A percentile compares a stretch with the other conserved stretches of the same genome.
These are phyloP conservation scores for Pinus taeda DNA, from an alignment of 75 land plant species.

Conservation along the genomic window DNA sequence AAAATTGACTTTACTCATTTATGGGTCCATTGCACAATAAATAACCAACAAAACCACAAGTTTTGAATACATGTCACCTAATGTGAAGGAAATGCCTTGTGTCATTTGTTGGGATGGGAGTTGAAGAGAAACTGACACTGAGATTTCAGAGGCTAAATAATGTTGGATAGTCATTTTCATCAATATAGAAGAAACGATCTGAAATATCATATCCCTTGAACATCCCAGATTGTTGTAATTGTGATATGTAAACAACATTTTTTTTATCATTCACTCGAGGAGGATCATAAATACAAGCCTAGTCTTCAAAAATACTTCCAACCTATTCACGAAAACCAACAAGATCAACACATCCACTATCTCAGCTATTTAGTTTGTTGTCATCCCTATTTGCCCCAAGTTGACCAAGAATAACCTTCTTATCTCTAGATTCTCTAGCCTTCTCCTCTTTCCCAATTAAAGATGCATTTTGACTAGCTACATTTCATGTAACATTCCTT, in stretches of 20 bases:
- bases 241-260: constrained; percentile 59
- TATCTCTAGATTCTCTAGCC: constrained; percentile 56
- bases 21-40: constrained; percentile 62
- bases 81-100: constrained; percentile 59
- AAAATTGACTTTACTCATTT: constrained; percentile 58
- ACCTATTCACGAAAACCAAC: constrained; percentile 85
- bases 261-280: constrained; percentile 77
- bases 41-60: constrained; percentile 75
- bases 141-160: constrained; percentile 55
- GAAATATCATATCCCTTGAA: constrained; percentile 90
- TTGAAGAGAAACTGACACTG: constrained; percentile 21
- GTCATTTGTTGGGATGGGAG: constrained; percentile 34
- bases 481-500: constrained; percentile 41
- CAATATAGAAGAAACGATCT: constrained; percentile 80
- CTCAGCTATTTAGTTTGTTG: constrained; percentile 22
- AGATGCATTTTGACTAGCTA: constrained; percentile 16
- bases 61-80: constrained; percentile 83
- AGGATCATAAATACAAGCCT: constrained; percentile 76
- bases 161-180: constrained; percentile 78
- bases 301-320: constrained; percentile 62
- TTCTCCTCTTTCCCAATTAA: constrained; percentile 64
- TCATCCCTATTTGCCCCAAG: constrained; percentile 55
- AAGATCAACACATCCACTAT: constrained; percentile 51
- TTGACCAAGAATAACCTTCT: constrained; percentile 48
- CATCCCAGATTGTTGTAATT: constrained; percentile 82